Conservation (phyloP, 768 basidiomycete species). For the Psilocybe azurescens region DNA sequence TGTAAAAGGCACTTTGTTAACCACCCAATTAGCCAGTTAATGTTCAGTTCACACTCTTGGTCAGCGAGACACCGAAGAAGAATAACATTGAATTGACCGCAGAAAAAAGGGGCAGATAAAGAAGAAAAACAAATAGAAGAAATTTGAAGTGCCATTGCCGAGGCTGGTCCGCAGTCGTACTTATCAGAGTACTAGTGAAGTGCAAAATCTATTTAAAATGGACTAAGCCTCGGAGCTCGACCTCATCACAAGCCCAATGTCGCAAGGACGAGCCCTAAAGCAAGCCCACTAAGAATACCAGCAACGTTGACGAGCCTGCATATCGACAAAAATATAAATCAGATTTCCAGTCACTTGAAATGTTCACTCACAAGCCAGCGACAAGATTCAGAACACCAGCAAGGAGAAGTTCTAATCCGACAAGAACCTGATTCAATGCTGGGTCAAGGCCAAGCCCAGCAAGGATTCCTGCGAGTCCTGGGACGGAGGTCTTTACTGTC, state of each 20-base stretch:
- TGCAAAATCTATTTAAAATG: no score
- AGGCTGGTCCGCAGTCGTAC: no score
- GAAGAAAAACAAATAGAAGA: no score
- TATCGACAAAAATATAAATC: neutral
- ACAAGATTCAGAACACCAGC: neutral
- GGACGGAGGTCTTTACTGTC: slow-evolving; percentile 1
- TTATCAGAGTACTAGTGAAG: no score
- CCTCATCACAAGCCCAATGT: neutral
- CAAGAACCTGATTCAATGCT: slow-evolving; percentile 2
- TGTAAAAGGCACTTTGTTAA: no score
- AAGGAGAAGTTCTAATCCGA: slow-evolving; percentile 1
- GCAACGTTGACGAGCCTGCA: neutral
- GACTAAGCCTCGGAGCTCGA: no score
- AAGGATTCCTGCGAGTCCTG: neutral
- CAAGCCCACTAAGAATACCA: neutral
- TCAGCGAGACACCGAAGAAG: no score
- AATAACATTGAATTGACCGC: no score
- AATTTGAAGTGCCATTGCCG: no score
- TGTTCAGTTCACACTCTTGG: no score
- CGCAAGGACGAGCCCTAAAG: neutral
- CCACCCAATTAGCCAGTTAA: no score
- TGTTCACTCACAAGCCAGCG: neutral
- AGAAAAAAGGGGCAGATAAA: no score
- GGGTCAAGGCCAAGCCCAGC: neutral
- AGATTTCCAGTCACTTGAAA: neutral